Evolutionary conservation across 345 rosid genomes (phyloP).

Genomic region (Brassica incana): DNA sequence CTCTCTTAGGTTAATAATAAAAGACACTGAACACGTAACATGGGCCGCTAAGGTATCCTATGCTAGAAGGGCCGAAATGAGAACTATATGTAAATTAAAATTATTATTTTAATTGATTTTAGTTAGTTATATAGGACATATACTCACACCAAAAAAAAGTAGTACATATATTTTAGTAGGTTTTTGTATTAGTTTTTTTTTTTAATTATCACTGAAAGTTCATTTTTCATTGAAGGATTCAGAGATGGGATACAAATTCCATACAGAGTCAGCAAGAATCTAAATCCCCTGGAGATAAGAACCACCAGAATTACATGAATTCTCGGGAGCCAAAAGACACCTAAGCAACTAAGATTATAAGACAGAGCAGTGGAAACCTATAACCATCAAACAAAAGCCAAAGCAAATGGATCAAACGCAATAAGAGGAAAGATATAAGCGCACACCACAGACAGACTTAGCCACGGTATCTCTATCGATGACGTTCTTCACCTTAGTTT

Average conservation of each 20-base stretch:
- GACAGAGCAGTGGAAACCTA: too few relatives aligned
- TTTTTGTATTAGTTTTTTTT: background rate
- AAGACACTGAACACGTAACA: slow-evolving; percentile 10
- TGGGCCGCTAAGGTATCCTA: slow-evolving; percentile 27
- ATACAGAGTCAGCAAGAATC: too few relatives aligned
- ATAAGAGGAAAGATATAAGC: background rate
- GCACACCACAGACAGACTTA: background rate
- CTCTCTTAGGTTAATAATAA: slow-evolving; percentile 16
- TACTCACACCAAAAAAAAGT: background rate
- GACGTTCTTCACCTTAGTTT: too few relatives aligned
- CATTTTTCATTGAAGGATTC: too few relatives aligned
- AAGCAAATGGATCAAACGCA: background rate
- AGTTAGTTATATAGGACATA: background rate
- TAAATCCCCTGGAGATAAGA: too few relatives aligned
- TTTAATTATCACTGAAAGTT: too few relatives aligned
- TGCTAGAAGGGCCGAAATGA: slow-evolving; percentile 2
- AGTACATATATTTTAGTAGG: background rate
- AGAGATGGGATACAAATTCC: too few relatives aligned
- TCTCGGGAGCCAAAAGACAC: background rate
- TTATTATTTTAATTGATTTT: background rate
- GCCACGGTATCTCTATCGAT: too few relatives aligned
- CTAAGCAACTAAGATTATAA: background rate
- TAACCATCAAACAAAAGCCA: background rate
- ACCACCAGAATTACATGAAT: background rate
- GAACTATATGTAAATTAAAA: background rate